A percentile compares a stretch with the other conserved stretches of the same genome.
Conservation (phyloP, 2,329 filamentous ascomycete genomes). For the Cladorrhinum sp. region DNA sequence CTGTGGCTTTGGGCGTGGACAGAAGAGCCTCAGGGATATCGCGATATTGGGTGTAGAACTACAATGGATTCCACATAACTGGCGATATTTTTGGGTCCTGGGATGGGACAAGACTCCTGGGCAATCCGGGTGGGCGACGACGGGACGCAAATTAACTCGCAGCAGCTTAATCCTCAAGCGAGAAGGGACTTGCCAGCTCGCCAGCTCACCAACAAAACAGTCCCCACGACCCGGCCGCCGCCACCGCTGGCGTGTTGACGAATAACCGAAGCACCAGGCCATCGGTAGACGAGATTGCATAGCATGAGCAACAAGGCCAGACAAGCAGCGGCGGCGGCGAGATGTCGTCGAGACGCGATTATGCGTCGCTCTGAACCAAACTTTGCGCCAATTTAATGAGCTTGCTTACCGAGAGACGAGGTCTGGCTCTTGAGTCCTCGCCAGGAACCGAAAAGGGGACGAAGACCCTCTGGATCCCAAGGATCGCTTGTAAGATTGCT, state of each 20-base stretch:
- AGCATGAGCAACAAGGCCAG: slow-evolving; percentile 1
- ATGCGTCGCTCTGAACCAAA: not conserved
- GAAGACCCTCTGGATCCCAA: slow-evolving; percentile 1
- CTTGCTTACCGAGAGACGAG: too few relatives aligned
- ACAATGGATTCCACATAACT: slow-evolving; percentile 15
- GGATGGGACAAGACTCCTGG: slow-evolving; percentile 8
- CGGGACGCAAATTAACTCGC: slow-evolving; percentile 24
- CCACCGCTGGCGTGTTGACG: not conserved
- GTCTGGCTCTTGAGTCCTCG: not conserved
- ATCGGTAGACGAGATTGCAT: slow-evolving; percentile 7
- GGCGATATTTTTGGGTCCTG: slow-evolving; percentile 26
- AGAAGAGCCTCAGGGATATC: slow-evolving; percentile 23
- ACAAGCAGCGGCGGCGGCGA: not conserved
- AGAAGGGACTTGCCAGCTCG: not conserved
- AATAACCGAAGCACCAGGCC: not conserved
- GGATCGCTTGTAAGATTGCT: not conserved
- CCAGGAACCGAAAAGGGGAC: not conserved
- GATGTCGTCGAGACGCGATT: not conserved
- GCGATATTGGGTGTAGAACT: slow-evolving; percentile 14
- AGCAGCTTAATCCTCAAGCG: slow-evolving; percentile 6
- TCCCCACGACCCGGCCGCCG: not conserved
- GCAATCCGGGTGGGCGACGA: slow-evolving; percentile 8
- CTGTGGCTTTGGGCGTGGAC: not conserved
- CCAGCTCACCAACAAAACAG: not conserved
- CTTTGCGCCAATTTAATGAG: too few relatives aligned